phyloP scores from a whole-genome alignment of 768 basidiomycete genomes.

The Rhizopogon vesiculosus region DNA sequence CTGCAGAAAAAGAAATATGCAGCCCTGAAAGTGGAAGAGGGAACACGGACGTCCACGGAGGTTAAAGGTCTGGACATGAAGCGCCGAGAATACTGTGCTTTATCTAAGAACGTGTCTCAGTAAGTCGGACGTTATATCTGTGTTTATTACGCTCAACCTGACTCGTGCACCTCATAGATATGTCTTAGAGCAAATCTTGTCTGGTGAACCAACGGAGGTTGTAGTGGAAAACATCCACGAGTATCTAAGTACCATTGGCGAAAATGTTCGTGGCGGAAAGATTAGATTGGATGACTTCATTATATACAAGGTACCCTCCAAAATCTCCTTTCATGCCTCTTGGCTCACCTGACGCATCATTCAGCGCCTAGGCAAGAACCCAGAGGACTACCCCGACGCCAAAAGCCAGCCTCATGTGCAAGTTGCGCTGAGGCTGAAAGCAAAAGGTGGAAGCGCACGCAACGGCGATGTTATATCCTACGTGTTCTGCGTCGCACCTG shows the following conservation, averaged over 20 bases:
- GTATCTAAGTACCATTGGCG: constrained; percentile 72
- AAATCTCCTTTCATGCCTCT: background rate
- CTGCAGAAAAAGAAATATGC: constrained; percentile 99
- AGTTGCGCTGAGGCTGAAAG: constrained; percentile 88
- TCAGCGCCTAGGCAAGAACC: constrained; percentile 93
- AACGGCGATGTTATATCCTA: constrained; percentile 95
- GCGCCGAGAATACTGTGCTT: constrained; percentile 86
- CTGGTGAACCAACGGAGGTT: constrained; percentile 83
- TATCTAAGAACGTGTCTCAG: constrained; percentile 94
- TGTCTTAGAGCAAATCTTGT: constrained; percentile 85
- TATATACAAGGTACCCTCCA: constrained; percentile 72
- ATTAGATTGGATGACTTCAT: constrained; percentile 91
- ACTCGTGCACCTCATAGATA: constrained; percentile 56
- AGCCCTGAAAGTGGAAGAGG: constrained; percentile 90
- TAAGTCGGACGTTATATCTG: constrained; percentile 34
- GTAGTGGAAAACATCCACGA: constrained; percentile 93
- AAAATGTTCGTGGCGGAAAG: constrained; percentile 72
- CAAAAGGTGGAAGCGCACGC: constrained; percentile 73
- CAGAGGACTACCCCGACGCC: constrained; percentile 94
- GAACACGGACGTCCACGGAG: constrained; percentile 71
- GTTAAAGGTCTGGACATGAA: constrained; percentile 99
- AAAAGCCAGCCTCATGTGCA: constrained; percentile 97
- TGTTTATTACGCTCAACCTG: background rate
- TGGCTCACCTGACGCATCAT: background rate
- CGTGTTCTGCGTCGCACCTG: constrained; percentile 81